Base-by-base conservation (phyloP, 352 stramenopile species). In the Thraustochytrium sp. region DNA sequence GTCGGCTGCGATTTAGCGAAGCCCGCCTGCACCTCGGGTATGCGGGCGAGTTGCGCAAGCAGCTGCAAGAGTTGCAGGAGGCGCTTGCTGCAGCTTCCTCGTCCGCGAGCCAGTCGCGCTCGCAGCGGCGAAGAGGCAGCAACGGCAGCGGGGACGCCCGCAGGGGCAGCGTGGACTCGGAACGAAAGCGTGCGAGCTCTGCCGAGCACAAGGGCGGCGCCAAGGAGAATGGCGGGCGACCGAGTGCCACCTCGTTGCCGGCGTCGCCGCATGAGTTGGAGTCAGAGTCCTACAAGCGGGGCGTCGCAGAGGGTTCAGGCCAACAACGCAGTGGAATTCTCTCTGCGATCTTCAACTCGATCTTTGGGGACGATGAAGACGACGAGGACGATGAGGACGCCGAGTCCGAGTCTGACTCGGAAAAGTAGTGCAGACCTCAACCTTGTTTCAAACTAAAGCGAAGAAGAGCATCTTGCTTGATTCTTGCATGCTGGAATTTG, bases 321-420 rank as follows among this genome's bases (percentile, higher is more conserved):
- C n/a, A n/a, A n/a, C n/a, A n/a, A n/a, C n/a, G n/a, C n/a, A 11
- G 68, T 18, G 68, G 68, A 34, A 34, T 63, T 26, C 38, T 80
- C 37, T 68, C 68, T 13, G 34, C 68, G 9, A 49, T 80, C 34
- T 65, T 51, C 48, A 61, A 80, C 26, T 63, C 68, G 9, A 46
- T 80, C n/a, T 80, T 80, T 53, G 68, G 68, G 11, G 68, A 42
- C 31, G 68, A 80, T 42, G 68, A 80, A 16, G 34, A 40, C 26
- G 68, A 75, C 36, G 62, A 75, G 9, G 62, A 75, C n/a, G 62
- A 75, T 23, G 62, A 59, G 5, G 40, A 55, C 8, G n/a, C 8
- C 31, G 62, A 55, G 18, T 23, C 16, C 48, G 48, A 72, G 23
- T 72, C 34, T 16, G 59, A 31, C 51, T 59, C 51, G 51, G 51